phyloP scores from a whole-genome alignment of 441 rosid species.

The Sinapis alba region DNA sequence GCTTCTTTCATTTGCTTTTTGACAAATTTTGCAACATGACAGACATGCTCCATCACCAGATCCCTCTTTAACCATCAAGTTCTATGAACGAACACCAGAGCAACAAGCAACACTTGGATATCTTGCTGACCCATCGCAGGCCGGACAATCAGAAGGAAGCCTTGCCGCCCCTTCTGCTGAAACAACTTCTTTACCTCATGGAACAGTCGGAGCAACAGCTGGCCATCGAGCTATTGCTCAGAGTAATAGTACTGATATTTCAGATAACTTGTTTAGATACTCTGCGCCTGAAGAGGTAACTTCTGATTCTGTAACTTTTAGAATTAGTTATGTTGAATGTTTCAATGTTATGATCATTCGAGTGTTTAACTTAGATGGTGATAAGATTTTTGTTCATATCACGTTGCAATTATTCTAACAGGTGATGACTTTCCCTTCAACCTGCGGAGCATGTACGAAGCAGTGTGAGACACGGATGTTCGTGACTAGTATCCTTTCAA shows the following conservation, averaged over 20 bases:
- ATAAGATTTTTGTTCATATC: neutral
- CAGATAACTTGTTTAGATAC: conserved; percentile 79
- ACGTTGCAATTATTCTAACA: conserved; percentile 37
- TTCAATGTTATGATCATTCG: neutral
- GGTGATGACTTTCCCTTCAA: conserved; percentile 98
- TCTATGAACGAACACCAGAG: conserved; percentile 85
- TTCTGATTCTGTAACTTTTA: conserved; percentile 3
- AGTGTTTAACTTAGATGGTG: neutral
- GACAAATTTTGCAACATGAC: conserved; percentile 33
- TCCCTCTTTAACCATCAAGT: conserved; percentile 73
- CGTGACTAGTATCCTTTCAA: conserved; percentile 90
- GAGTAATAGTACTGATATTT: conserved; percentile 75
- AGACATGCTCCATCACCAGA: conserved; percentile 91
- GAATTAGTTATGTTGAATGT: neutral
- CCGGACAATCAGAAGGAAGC: conserved; percentile 42
- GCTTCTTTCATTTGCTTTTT: conserved; percentile 7
- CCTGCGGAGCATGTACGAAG: conserved; percentile 75
- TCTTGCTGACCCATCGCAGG: conserved; percentile 56
- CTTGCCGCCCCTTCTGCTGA: conserved; percentile 43
- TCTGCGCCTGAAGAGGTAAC: conserved; percentile 91
- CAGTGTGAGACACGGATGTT: conserved; percentile 93
- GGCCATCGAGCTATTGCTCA: conserved; percentile 94
- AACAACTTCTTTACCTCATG: conserved; percentile 55
- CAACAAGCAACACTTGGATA: conserved; percentile 87
- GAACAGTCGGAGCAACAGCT: conserved; percentile 81